These are phyloP conservation scores for Groenewaldozyma salmanticensis DNA, from an alignment of 805 yeast genomes.

Conservation along the genomic window DNA sequence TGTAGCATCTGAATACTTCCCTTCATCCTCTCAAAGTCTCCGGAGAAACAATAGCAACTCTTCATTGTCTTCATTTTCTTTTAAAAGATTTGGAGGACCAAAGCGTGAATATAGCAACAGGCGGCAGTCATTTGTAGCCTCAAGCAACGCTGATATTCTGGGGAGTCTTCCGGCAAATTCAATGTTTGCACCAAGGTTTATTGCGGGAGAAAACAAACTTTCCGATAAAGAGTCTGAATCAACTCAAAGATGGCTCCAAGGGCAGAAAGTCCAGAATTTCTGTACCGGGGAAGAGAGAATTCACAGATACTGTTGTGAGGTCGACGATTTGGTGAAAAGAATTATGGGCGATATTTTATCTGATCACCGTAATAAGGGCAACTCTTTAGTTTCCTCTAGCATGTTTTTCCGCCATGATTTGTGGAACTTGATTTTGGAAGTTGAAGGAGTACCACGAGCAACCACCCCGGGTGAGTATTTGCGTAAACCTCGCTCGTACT, in stretches of 20 bases:
- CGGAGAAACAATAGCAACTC: conserved; percentile 17
- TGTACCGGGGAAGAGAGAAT: conserved; percentile 29
- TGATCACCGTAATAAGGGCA: conserved; percentile 14
- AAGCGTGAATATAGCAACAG: conserved; percentile 16
- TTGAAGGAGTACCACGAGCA: conserved; percentile 11
- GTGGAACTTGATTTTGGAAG: conserved; percentile 18
- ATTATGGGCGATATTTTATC: conserved; percentile 23
- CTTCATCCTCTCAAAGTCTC: not conserved
- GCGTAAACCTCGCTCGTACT: not conserved
- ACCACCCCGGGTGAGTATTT: conserved; percentile 4
- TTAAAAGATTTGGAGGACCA: conserved; percentile 15
- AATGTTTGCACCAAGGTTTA: conserved; percentile 23
- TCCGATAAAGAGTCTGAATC: conserved; percentile 27
- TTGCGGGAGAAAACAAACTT: conserved; percentile 23
- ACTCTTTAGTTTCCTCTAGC: conserved; percentile 16
- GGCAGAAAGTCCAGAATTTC: conserved; percentile 25
- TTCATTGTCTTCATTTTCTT: conserved; percentile 17
- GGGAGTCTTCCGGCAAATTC: conserved; percentile 13
- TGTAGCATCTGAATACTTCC: not conserved
- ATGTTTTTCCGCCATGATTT: conserved; percentile 16
- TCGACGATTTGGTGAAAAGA: conserved; percentile 13
- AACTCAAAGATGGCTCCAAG: conserved; percentile 22
- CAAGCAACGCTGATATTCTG: conserved; percentile 15
- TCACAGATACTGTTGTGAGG: conserved; percentile 27
- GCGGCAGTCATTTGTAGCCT: conserved; percentile 20